These are phyloP conservation scores for Puccinia coronata DNA, from an alignment of 1,284 basidiomycete species.

Conservation along the genomic window DNA sequence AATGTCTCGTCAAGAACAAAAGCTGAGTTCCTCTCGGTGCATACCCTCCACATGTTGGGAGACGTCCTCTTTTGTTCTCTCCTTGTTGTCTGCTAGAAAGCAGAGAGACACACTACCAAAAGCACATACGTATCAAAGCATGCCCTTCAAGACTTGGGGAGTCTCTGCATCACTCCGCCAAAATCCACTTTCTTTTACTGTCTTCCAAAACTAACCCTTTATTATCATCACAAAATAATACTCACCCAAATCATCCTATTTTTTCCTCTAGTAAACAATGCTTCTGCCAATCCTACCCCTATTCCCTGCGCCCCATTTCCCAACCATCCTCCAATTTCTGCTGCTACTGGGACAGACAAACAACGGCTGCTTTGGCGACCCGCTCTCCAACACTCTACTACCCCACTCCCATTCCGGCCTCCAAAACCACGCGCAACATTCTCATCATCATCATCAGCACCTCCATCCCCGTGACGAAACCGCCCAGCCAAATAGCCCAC, in stretches of 20 bases:
- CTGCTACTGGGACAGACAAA: background rate
- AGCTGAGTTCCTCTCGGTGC: background rate
- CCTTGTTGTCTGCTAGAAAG: background rate
- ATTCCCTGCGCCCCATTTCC: background rate
- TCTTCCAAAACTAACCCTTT: too few relatives aligned
- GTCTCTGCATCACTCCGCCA: too few relatives aligned
- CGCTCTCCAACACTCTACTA: too few relatives aligned
- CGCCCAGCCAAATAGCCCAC: background rate
- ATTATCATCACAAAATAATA: too few relatives aligned
- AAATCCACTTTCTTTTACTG: too few relatives aligned
- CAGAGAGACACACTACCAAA: too few relatives aligned
- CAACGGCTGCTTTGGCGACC: background rate
- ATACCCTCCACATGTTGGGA: background rate
- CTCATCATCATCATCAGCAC: conserved; percentile 20
- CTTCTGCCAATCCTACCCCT: background rate
- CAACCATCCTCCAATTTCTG: background rate
- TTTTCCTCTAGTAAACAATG: too few relatives aligned
- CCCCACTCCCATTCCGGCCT: background rate
- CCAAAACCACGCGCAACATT: background rate
- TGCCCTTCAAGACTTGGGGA: too few relatives aligned
- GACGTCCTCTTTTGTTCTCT: background rate
- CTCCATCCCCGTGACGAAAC: too few relatives aligned
- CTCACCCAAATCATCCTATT: too few relatives aligned
- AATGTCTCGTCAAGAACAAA: background rate
- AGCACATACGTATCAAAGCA: too few relatives aligned